phyloP scores from a whole-genome alignment of 176 grass and related monocot species.

The Oryza glaberrima region DNA sequence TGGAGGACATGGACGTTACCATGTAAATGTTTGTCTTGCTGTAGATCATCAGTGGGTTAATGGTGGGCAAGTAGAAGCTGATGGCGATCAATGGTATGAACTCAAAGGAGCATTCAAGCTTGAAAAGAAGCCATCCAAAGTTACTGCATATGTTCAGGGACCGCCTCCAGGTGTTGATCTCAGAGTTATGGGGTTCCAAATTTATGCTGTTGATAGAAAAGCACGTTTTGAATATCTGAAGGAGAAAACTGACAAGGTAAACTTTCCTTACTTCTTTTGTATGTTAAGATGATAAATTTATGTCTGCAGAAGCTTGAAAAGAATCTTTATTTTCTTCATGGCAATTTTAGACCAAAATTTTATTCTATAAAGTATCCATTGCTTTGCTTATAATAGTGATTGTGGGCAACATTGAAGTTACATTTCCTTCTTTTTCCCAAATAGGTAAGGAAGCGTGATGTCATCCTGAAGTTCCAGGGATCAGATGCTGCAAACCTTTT shows the following conservation, averaged over 20 bases:
- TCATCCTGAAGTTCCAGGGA: conserved; percentile 76
- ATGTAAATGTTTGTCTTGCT: conserved; percentile 84
- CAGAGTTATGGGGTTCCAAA: conserved; percentile 64
- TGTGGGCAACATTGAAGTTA: conserved; percentile 27
- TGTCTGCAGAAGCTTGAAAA: conserved; percentile 2
- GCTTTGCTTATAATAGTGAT: not conserved
- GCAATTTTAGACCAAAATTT: conserved; percentile 7
- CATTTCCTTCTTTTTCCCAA: conserved; percentile 7
- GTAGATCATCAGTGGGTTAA: conserved; percentile 81
- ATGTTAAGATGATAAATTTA: not conserved
- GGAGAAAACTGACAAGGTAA: conserved; percentile 70
- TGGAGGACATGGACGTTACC: conserved; percentile 56
- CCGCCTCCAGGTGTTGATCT: conserved; percentile 70
- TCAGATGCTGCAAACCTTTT: conserved; percentile 45
- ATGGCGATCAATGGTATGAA: conserved; percentile 71
- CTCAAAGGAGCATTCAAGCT: conserved; percentile 78
- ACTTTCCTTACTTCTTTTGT: not conserved
- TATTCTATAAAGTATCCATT: not conserved
- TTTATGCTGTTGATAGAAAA: conserved; percentile 68
- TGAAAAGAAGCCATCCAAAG: conserved; percentile 68
- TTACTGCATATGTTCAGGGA: conserved; percentile 69
- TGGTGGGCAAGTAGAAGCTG: conserved; percentile 65
- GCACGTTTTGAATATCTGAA: conserved; percentile 67
- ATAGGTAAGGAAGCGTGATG: conserved; percentile 85
- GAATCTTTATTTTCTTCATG: not conserved